Base-by-base conservation (phyloP, 2,329 filamentous ascomycete species). In the Leptosphaerulina australis region DNA sequence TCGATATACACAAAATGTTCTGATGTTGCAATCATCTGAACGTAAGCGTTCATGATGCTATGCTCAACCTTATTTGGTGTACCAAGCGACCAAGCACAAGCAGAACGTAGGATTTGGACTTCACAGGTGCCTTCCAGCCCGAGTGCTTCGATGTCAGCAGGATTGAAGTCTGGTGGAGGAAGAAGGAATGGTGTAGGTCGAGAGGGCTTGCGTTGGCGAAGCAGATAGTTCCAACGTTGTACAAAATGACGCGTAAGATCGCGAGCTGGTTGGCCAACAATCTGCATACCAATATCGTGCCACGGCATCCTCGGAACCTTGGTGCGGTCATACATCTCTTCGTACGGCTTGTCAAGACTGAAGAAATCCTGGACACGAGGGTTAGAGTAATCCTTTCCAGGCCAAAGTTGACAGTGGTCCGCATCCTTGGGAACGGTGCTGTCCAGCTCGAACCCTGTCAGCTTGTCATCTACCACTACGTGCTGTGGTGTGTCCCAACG, bases 1-100 rank as follows among this genome's bases (percentile, higher is more conserved):
- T 99, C 94, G 59, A 97, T 96, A 74, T 99, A 97, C 41, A 97
- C 90, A 66, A 97, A 96, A 71, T 97, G 94, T 37, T 99, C 91
- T 1, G 91, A 97, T 58, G 93, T 88, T 59, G 94, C 88, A 61
- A 99, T 99, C 79, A 96, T 85, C 70, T 95, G 94, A 60, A 95
- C 83, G 67, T 97, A 97, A 3, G 94, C 93, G 57, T 88, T 94
- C 81, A 96, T 92, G 68, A 99, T 97, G 68, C 93, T 97, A 72
- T 92, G 87, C 71, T 99, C 94, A 0, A 88, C 89, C 51, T 91
- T 84, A 47, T 91, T 88, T 0, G 83, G 81, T 11, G 91, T 91
- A 12, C 94, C 94, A 2, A 96, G 81, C 1, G 93, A 97, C 94
- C 94, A 99, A 26, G 88, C 85, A 36, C 85, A 87, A 24, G 91